Percentiles rank a stretch among this genome's conserved stretches.
Conservation (phyloP, 768 basidiomycete genomes). For the Tulasnella sp. region DNA sequence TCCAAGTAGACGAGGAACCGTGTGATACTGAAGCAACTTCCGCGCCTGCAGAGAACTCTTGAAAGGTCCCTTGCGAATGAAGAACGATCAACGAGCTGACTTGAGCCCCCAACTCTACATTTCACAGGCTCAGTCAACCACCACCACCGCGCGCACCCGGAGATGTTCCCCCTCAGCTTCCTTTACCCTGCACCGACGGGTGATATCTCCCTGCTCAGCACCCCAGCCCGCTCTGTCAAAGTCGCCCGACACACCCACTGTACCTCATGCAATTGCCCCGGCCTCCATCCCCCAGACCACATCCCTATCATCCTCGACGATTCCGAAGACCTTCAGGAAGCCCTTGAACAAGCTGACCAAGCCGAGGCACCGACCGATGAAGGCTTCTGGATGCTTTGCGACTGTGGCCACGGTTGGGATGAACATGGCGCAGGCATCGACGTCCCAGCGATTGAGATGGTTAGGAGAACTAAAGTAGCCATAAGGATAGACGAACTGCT, state of each 20-base stretch:
- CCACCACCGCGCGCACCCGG: too few species aligned
- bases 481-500: constrained; percentile 72
- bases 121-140: too few species aligned
- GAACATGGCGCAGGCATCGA: constrained; percentile 54
- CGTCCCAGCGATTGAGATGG: constrained; percentile 53
- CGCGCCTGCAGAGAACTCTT: too few species aligned
- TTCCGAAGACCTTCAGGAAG: constrained; percentile 18
- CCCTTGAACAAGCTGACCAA: constrained; percentile 20
- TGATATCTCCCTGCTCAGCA: constrained; percentile 5
- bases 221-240: constrained; percentile 33
- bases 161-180: constrained; percentile 12
- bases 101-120: too few species aligned
- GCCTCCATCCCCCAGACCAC: constrained; percentile 53
- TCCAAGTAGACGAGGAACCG: too few species aligned
- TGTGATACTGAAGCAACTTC: too few species aligned
- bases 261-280: constrained; percentile 55
- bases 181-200: constrained; percentile 18
- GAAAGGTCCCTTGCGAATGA: too few species aligned
- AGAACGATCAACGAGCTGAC: too few species aligned
- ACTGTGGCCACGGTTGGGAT: constrained; percentile 54
- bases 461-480: constrained; percentile 63
- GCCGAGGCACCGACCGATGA: constrained; percentile 17
- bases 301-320: constrained; percentile 42
- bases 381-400: constrained; percentile 32
- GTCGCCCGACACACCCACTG: constrained; percentile 77